Evolutionary conservation across 2,329 filamentous ascomycete genomes (phyloP), one percentile per base, ranked within the genome.

Genomic region (Diaporthe sp.): DNA sequence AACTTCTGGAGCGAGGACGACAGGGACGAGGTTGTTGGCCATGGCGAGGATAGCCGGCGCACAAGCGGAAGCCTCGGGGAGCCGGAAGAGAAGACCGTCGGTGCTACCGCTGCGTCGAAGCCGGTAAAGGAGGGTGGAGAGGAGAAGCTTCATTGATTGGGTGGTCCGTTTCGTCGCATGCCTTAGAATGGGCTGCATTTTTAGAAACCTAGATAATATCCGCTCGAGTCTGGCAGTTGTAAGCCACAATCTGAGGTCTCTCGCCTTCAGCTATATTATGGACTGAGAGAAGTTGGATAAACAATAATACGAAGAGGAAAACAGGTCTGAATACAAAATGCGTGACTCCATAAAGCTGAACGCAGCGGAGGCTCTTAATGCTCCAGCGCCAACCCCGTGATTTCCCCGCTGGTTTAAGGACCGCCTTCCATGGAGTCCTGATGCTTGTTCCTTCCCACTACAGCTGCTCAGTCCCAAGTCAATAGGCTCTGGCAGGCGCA

Each of bases 1-100:
- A 90, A 93, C 79, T 96, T 96, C 82, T 95, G 94, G 94, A 87
- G 87, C 51, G 82, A 84, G 10, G 82, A 86, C 34, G 79, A 83
- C 37, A 63, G 78, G 44, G 44, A 39, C 7, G 75, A 73, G 47
- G 44, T 75, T 7, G 44, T 65, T 13, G 75, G 73, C 44, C 47
- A 34, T 22, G 53, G 71, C n/a, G 31, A 73, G 49, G 58, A 65
- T 22, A 71, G 72, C 28, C 67, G n/a, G 13, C 67, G 67, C 17
- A 58, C 65, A 3, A 76, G 75, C 42, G 72, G 58, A 25, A 75
- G 75, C 31, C 28, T 68, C 31, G 67, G 42, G 9, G 57, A 44
- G 34, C 34, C 44, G 13, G 70, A 34, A 31, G 72, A 76, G 75
- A 76, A 75, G 58, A 44, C 37, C 28, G 58, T 61, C 22, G 72